Evolutionary conservation across 106 monocot genomes (phyloP).

Genomic region (Allium fistulosum): DNA sequence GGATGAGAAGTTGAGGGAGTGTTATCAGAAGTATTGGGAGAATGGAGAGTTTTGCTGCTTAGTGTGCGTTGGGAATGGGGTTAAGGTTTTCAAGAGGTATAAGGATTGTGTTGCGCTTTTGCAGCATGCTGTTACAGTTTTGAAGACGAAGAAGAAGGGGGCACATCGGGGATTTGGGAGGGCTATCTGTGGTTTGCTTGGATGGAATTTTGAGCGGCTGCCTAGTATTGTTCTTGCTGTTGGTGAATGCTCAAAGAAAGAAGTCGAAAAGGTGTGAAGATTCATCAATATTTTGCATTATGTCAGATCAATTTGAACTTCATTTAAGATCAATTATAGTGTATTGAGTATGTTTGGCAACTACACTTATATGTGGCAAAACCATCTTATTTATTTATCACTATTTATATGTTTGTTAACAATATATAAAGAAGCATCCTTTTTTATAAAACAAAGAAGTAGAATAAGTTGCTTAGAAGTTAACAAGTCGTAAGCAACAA

Average conservation of each 20-base stretch:
- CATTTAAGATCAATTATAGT: no score
- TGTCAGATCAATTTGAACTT: no score
- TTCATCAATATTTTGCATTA: no score
- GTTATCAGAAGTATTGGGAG: slow-evolving; percentile 43
- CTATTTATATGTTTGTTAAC: no score
- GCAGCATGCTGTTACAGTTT: slow-evolving; percentile 45
- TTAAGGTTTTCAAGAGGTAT: slow-evolving; percentile 41
- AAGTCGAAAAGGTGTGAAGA: not conserved
- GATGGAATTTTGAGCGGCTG: slow-evolving; percentile 55
- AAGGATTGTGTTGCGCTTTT: slow-evolving; percentile 31
- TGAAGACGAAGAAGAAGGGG: slow-evolving; percentile 26
- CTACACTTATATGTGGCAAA: no score
- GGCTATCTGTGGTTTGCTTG: slow-evolving; percentile 49
- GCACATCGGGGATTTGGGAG: slow-evolving; percentile 55
- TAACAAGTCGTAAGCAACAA: no score
- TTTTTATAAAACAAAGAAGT: no score
- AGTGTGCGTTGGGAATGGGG: slow-evolving; percentile 36
- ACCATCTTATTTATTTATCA: no score
- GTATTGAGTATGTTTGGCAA: no score
- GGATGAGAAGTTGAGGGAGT: slow-evolving; percentile 41
- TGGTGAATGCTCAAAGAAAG: slow-evolving; percentile 5
- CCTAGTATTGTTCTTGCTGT: slow-evolving; percentile 45
- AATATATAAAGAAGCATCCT: no score
- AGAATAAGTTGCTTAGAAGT: no score
- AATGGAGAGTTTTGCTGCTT: slow-evolving; percentile 64